These are phyloP conservation scores for Fusarium anthophilum DNA, from an alignment of 2,329 filamentous ascomycete genomes.

Conservation along the genomic window DNA sequence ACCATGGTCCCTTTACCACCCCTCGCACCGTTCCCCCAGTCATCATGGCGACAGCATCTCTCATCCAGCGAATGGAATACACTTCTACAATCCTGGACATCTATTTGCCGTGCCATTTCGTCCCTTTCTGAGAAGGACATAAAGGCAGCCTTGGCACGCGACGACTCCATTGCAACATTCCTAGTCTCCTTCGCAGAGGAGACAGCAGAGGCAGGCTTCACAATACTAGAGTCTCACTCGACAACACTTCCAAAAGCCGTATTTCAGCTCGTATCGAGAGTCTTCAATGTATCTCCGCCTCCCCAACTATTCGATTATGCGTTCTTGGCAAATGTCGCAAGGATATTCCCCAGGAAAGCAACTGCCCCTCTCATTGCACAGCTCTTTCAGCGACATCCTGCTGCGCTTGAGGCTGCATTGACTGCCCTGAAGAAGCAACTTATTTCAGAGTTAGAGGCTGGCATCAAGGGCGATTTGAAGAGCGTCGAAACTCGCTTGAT, in stretches of 20 bases:
- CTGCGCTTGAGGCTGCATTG: conserved; percentile 63
- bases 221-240: conserved; percentile 49
- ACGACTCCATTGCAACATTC: conserved; percentile 70
- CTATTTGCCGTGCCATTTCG: conserved; percentile 72
- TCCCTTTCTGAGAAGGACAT: conserved; percentile 67
- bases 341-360: conserved; percentile 71
- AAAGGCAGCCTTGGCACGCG: conserved; percentile 56
- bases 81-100: conserved; percentile 80
- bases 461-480: conserved; percentile 64
- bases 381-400: conserved; percentile 63
- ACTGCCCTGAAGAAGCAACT: conserved; percentile 69
- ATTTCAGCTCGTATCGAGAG: conserved; percentile 71
- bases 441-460: conserved; percentile 70
- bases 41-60: conserved; percentile 72
- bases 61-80: conserved; percentile 77
- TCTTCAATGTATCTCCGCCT: conserved; percentile 55
- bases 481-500: conserved; percentile 64
- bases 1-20: conserved; percentile 67
- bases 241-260: conserved; percentile 66
- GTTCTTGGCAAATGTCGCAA: conserved; percentile 75
- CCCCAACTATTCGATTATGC: conserved; percentile 69
- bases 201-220: conserved; percentile 51
- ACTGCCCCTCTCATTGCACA: conserved; percentile 59
- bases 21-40: conserved; percentile 80
- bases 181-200: conserved; percentile 73